Percentiles rank a stretch among this genome's conserved stretches.
Evolutionary conservation across 306 rosid species (phyloP).

Genomic region (Hippophae rhamnoides): DNA sequence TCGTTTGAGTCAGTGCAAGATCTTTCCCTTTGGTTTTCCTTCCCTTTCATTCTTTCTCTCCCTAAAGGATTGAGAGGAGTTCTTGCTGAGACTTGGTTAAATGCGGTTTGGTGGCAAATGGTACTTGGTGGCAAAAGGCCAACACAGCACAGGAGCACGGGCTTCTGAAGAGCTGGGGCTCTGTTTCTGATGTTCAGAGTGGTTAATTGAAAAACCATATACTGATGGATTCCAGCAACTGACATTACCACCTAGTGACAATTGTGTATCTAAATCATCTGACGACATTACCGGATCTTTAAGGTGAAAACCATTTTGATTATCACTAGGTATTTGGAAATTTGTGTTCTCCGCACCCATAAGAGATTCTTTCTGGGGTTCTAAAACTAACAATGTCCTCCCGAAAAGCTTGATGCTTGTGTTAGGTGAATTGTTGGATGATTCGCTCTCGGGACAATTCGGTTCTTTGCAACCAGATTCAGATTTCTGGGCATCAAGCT

Average conservation of each 20-base stretch:
- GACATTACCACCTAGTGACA: conserved; percentile 42
- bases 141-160: conserved; percentile 29
- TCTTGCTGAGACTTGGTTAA: conserved; percentile 23
- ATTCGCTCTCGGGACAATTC: conserved; percentile 20
- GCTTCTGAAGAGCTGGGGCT: conserved; percentile 13
- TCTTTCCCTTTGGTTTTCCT: conserved; percentile 33
- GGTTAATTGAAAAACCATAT: conserved; percentile 17
- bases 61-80: conserved; percentile 16
- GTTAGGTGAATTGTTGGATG: conserved; percentile 7
- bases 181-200: conserved; percentile 23
- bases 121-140: conserved; percentile 37
- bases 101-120: conserved; percentile 19
- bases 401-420: conserved; percentile 77
- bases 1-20: conserved; percentile 45
- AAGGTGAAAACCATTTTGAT: conserved; percentile 12
- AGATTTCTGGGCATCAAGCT: conserved; percentile 40
- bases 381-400: conserved; percentile 47
- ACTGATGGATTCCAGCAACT: conserved; percentile 19
- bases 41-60: conserved; percentile 25
- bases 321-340: conserved; percentile 17
- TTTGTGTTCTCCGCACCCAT: conserved; percentile 19
- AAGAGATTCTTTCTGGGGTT: conserved; percentile 20
- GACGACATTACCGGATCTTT: conserved; percentile 26
- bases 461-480: conserved; percentile 33
- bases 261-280: conserved; percentile 23